Conservation (phyloP, 352 stramenopile species). For the Phytophthora megakarya region DNA sequence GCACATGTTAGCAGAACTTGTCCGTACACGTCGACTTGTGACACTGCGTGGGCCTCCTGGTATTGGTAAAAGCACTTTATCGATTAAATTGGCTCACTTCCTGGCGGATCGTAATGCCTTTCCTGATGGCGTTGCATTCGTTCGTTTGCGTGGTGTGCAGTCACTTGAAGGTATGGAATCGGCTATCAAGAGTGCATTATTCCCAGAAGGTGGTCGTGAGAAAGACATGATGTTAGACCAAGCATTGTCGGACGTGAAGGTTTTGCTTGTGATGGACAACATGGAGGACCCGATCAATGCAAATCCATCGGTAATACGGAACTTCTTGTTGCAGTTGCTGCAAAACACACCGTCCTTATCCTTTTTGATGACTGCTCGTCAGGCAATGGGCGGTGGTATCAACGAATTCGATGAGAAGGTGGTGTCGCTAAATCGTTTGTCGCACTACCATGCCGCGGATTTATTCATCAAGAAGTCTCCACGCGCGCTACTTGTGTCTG, state of each 20-base stretch:
- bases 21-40: slow-evolving; percentile 67
- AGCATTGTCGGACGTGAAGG: slow-evolving; percentile 55
- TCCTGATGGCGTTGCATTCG: slow-evolving; percentile 74
- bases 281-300: slow-evolving; percentile 84
- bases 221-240: slow-evolving; percentile 70
- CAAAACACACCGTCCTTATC: slow-evolving; percentile 62
- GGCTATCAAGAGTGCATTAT: slow-evolving; percentile 69
- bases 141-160: slow-evolving; percentile 68
- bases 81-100: slow-evolving; percentile 75
- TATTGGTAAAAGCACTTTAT: slow-evolving; percentile 81
- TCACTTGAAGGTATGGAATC: slow-evolving; percentile 78
- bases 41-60: slow-evolving; percentile 73
- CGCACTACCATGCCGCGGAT: slow-evolving; percentile 70
- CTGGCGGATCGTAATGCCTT: slow-evolving; percentile 75
- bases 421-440: slow-evolving; percentile 75
- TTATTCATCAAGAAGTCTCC: slow-evolving; percentile 83
- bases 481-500: slow-evolving; percentile 63
- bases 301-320: slow-evolving; percentile 53
- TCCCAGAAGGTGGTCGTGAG: slow-evolving; percentile 62
- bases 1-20: slow-evolving; percentile 64
- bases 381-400: slow-evolving; percentile 74
- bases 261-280: slow-evolving; percentile 82
- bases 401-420: slow-evolving; percentile 82
- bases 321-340: slow-evolving; percentile 70
- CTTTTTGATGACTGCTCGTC: slow-evolving; percentile 75